Evolutionary conservation across 2,329 filamentous ascomycete species (phyloP).

Genomic region (Fusarium bactridioides): DNA sequence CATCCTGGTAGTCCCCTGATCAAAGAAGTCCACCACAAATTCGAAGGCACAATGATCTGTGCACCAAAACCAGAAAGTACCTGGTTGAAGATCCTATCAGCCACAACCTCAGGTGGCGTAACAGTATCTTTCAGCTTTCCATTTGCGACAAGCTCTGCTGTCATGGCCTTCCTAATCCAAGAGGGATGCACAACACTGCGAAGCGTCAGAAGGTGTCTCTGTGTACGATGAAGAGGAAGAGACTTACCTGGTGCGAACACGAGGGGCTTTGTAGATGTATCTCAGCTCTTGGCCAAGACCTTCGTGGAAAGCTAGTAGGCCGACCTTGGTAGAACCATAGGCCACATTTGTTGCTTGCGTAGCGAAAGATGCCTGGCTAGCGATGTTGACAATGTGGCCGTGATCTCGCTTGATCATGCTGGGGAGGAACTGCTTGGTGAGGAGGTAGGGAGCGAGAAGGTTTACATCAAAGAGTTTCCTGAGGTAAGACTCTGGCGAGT

Average conservation of each 20-base stretch:
- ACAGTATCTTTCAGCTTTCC: conserved; percentile 29
- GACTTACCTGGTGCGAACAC: conserved; percentile 62
- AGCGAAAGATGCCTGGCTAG: conserved; percentile 66
- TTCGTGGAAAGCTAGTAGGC: conserved; percentile 69
- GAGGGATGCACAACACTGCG: conserved; percentile 59
- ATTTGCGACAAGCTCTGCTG: conserved; percentile 20
- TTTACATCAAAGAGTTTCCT: conserved; percentile 65
- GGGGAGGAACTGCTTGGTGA: conserved; percentile 69
- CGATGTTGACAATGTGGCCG: conserved; percentile 74
- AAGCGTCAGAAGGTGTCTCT: neutral
- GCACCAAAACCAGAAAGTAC: conserved; percentile 51
- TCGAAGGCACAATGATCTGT: conserved; percentile 51
- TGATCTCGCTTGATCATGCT: conserved; percentile 66
- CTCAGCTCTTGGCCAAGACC: conserved; percentile 62
- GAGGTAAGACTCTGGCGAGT: neutral
- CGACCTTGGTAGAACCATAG: conserved; percentile 69
- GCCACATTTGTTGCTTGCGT: conserved; percentile 67
- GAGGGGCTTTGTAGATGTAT: conserved; percentile 63
- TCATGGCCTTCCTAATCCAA: conserved; percentile 31
- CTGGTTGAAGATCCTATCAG: conserved; percentile 51
- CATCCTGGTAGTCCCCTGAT: conserved; percentile 24
- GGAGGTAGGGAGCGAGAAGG: conserved; percentile 67
- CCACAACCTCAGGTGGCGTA: conserved; percentile 44
- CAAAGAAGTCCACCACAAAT: neutral
- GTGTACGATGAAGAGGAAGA: too few species aligned